Evolutionary conservation across 768 basidiomycete genomes (phyloP).

Genomic region (Mrakia gelida): DNA sequence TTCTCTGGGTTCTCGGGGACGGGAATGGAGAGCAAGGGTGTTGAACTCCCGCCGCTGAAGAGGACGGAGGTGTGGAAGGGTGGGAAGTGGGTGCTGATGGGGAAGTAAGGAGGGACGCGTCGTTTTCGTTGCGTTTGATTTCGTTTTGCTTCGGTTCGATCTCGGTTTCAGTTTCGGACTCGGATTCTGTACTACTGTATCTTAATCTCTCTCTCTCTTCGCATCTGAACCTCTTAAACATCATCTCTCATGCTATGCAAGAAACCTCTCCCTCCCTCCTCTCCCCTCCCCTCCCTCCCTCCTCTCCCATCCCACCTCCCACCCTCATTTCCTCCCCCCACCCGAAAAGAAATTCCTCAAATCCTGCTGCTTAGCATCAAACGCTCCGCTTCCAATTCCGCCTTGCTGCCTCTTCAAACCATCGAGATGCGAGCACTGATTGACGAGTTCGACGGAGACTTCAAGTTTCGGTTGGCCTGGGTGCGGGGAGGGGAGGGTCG

Average conservation of each 20-base stretch:
- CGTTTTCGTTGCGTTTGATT: too few species aligned
- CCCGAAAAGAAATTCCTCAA: constrained; percentile 80
- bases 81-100: constrained; percentile 24
- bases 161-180: too few species aligned
- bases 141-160: too few species aligned
- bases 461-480: constrained; percentile 21
- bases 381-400: constrained; percentile 64
- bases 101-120: neutral
- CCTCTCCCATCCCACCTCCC: too few species aligned
- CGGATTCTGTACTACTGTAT: too few species aligned
- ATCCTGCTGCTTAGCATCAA: constrained; percentile 70
- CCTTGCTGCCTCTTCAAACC: constrained; percentile 60
- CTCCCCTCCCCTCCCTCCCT: too few species aligned
- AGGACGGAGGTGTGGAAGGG: constrained; percentile 27
- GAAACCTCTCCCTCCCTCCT: too few species aligned
- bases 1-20: neutral
- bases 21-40: constrained; percentile 21
- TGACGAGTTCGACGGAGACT: constrained; percentile 41
- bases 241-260: too few species aligned
- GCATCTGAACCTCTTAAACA: too few species aligned
- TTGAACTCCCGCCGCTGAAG: constrained; percentile 26
- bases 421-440: constrained; percentile 45
- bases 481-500: neutral
- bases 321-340: constrained; percentile 41
- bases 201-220: too few species aligned